A percentile compares a stretch with the other conserved stretches of the same genome.
phyloP scores from a whole-genome alignment of 345 rosid genomes.

The Citrus mangshanensis region DNA sequence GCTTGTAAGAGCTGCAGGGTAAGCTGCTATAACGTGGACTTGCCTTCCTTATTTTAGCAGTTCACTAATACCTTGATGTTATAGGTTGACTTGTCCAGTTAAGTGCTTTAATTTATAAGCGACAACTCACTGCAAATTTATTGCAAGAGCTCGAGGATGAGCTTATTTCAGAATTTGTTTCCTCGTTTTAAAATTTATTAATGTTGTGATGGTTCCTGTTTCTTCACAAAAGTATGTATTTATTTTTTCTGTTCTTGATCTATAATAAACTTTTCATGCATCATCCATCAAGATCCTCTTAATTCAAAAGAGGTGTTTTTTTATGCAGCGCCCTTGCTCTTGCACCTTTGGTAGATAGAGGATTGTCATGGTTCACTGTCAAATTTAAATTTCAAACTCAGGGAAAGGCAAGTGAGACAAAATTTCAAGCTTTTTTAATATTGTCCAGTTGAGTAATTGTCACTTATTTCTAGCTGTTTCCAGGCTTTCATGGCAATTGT shows the following conservation, averaged over 20 bases:
- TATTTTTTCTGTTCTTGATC: background rate
- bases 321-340: slow-evolving; percentile 81
- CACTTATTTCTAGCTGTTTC: slow-evolving; percentile 3
- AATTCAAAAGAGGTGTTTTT: background rate
- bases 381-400: slow-evolving; percentile 66
- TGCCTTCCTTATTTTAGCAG: background rate
- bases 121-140: background rate
- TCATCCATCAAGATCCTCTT: background rate
- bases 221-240: background rate
- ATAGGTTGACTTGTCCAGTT: background rate
- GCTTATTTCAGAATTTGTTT: background rate
- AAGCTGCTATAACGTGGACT: slow-evolving; percentile 27
- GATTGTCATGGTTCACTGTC: slow-evolving; percentile 75
- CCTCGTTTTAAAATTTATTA: background rate
- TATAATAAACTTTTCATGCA: background rate
- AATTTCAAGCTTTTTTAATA: background rate
- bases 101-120: background rate
- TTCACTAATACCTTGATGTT: background rate
- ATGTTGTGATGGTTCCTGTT: background rate
- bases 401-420: slow-evolving; percentile 54
- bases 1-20: slow-evolving; percentile 87
- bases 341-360: slow-evolving; percentile 81
- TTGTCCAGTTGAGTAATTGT: background rate
- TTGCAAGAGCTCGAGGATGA: background rate
- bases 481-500: slow-evolving; percentile 73